Evolutionary conservation across 2,329 filamentous ascomycete genomes (phyloP).

Genomic region (Colletotrichum sp.): DNA sequence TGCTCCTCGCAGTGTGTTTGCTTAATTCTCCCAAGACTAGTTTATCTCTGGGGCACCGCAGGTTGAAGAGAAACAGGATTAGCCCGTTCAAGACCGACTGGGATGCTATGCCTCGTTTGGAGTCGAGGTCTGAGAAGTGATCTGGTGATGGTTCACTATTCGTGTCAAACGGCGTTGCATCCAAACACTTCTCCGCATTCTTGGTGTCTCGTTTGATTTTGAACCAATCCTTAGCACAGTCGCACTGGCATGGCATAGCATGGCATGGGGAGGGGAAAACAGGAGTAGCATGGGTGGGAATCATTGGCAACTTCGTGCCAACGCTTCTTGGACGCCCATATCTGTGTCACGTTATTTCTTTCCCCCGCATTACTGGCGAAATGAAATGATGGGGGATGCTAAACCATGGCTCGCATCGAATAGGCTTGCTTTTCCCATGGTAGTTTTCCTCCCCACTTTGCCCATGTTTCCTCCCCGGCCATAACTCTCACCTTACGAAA

Average conservation of each 20-base stretch:
- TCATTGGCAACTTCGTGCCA: not conserved
- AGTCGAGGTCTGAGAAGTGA: constrained; percentile 2
- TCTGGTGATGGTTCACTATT: constrained; percentile 13
- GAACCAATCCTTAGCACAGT: not conserved
- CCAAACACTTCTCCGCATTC: constrained; percentile 11
- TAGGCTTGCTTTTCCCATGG: not conserved
- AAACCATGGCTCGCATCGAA: not conserved
- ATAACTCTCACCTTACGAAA: not conserved
- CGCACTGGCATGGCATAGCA: not conserved
- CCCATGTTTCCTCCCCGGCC: not conserved
- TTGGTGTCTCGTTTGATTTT: not conserved
- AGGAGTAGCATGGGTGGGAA: not conserved
- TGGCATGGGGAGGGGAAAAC: not conserved
- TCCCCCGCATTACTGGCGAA: constrained; percentile 16
- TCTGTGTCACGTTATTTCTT: not conserved
- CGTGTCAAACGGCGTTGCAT: constrained; percentile 1
- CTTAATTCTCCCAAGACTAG: not conserved
- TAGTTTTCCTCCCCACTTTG: not conserved
- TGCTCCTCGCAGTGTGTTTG: not conserved
- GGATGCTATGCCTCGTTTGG: constrained; percentile 7
- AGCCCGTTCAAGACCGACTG: not conserved
- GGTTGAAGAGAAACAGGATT: not conserved
- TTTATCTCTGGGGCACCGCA: not conserved
- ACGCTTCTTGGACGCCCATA: not conserved
- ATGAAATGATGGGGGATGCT: not conserved